Base-by-base conservation (phyloP, 495 filamentous ascomycete genomes). In the Haplographium delicatum region DNA sequence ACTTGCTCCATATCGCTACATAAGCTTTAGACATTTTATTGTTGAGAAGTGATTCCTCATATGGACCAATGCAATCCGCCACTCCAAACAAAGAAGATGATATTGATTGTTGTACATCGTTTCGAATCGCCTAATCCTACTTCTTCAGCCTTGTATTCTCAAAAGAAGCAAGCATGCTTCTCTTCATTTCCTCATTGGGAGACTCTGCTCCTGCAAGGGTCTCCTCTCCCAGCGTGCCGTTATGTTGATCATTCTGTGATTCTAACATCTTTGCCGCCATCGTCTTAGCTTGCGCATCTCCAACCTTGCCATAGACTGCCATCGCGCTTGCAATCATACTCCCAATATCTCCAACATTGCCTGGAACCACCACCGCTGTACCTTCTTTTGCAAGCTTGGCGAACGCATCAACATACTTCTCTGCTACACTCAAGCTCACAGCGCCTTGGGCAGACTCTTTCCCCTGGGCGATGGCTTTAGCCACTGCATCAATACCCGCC, bases 351-450 rank as follows among this genome's bases (percentile, higher is more conserved):
- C 94, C 93, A 28, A 97, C 86, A 66, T 98, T 96, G 0, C 94
- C 93, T 1, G 93, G 93, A 7, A 98, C 91, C 25, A 98, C 86
- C 19, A 97, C 85, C 2, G 89, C 83, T 9, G 93, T 98, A 50
- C 91, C 87, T 72, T 97, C 88, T 67, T 89, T 90, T 28, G 93
- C 93, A 53, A 98, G 69, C 44, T 86, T 86, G 38, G 80, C 85
- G 67, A 96, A 98, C 2, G 93, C 93, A 43, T 96, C 91, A 24
- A 98, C 94, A 57, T 97, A 98, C 67, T 95, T 94, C 81, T 98
- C 93, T 2, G 93, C 93, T 1, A 98, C 89, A 16, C 76, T 88
- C 54, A 98, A 66, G 52, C 84, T 86, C 4, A 98, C 72, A 7
- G 94, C 93, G 10, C 78, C 74, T 60, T 93, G 88, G 0, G 94